Evolutionary conservation across 192 early-diverging fungal genomes (phyloP).

Genomic region (Coemansia sp.): DNA sequence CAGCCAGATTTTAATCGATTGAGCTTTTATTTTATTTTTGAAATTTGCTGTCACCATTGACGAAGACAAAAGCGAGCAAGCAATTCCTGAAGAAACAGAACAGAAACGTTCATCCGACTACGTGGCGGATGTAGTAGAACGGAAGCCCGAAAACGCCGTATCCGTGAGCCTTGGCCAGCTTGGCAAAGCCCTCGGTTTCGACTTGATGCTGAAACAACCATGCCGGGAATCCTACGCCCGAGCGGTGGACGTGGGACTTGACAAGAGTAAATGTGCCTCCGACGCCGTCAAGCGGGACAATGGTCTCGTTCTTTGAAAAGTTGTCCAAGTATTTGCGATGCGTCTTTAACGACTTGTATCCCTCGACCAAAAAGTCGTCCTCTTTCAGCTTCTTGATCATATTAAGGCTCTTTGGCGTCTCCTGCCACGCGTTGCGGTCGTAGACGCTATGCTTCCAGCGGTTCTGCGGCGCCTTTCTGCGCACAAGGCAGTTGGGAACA

Average conservation of each 20-base stretch:
- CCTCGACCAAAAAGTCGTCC: constrained; percentile 42
- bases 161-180: constrained; percentile 64
- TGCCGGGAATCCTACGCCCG: constrained; percentile 64
- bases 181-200: constrained; percentile 73
- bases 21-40: too few species aligned
- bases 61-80: too few species aligned
- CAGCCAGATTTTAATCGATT: too few species aligned
- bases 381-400: constrained; percentile 48
- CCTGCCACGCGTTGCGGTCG: constrained; percentile 71
- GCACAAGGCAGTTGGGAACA: constrained; percentile 61
- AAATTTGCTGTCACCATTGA: too few species aligned
- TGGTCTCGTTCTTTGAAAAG: constrained; percentile 41
- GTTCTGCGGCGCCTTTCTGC: constrained; percentile 36
- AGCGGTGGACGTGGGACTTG: constrained; percentile 64
- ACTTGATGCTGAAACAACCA: constrained; percentile 65
- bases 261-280: constrained; percentile 69
- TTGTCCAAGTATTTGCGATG: constrained; percentile 47
- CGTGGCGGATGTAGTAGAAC: constrained; percentile 63
- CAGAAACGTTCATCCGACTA: constrained; percentile 17
- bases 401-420: constrained; percentile 58
- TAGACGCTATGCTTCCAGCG: constrained; percentile 59
- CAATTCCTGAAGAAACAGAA: too few species aligned
- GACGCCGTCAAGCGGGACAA: constrained; percentile 64
- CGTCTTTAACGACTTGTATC: constrained; percentile 47
- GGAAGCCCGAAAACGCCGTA: constrained; percentile 66